Evolutionary conservation across 1,139 yeast species (phyloP).

Genomic region (Blastobotrys serpentis): DNA sequence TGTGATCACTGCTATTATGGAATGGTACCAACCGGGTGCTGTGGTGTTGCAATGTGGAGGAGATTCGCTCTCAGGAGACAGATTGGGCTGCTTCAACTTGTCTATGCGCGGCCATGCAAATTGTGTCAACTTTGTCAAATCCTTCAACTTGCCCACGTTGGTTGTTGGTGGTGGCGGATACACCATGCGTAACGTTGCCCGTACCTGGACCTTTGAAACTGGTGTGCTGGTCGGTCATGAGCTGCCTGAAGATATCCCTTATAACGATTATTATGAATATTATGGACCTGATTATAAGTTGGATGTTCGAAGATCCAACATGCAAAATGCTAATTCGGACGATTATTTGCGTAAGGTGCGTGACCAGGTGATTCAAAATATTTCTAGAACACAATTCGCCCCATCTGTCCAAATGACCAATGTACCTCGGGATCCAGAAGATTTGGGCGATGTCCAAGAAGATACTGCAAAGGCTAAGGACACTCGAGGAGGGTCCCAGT

Average conservation of each 20-base stretch:
- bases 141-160: conserved; percentile 84
- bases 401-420: conserved; percentile 93
- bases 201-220: conserved; percentile 95
- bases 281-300: conserved; percentile 86
- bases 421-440: conserved; percentile 85
- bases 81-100: conserved; percentile 88
- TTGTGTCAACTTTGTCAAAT: conserved; percentile 85
- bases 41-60: conserved; percentile 86
- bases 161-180: conserved; percentile 98
- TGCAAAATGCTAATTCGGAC: conserved; percentile 94
- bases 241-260: conserved; percentile 82
- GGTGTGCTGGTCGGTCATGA: conserved; percentile 80
- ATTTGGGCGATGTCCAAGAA: conserved; percentile 52
- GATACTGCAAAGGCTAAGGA: conserved; percentile 87
- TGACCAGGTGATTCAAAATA: conserved; percentile 70
- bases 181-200: conserved; percentile 93
- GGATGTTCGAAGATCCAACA: conserved; percentile 92
- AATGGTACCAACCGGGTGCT: conserved; percentile 92
- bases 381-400: conserved; percentile 87
- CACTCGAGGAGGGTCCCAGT: conserved; percentile 87
- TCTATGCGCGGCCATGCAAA: conserved; percentile 94
- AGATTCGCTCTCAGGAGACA: conserved; percentile 87
- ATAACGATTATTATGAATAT: conserved; percentile 94
- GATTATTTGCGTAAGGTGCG: conserved; percentile 87
- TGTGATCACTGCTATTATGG: conserved; percentile 73